Conservation (phyloP, 2,329 filamentous ascomycete species). For the Talaromyces marneffei region DNA sequence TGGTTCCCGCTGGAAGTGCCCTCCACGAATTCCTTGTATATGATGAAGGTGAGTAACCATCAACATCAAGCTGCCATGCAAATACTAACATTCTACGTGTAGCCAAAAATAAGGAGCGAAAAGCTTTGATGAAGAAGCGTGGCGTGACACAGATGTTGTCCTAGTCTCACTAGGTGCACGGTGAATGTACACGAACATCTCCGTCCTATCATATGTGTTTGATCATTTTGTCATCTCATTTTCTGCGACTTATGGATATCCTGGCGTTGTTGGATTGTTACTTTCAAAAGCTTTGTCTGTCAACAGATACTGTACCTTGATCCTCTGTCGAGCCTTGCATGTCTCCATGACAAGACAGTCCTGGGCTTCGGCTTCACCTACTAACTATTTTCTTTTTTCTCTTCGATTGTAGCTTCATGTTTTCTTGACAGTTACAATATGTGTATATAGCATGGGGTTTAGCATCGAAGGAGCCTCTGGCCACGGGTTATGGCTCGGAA, state of each 20-base stretch:
- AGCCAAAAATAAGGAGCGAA: constrained; percentile 64
- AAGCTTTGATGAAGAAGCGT: constrained; percentile 61
- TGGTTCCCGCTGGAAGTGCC: constrained; percentile 83
- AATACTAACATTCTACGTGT: constrained; percentile 23
- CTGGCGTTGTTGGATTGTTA: constrained; percentile 28
- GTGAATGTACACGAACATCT: constrained; percentile 7
- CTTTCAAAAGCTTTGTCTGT: constrained; percentile 7
- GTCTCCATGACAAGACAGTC: not conserved
- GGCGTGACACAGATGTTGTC: constrained; percentile 26
- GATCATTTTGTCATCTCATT: constrained; percentile 18
- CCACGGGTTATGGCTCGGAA: not conserved
- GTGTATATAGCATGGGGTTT: constrained; percentile 4
- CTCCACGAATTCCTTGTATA: constrained; percentile 92
- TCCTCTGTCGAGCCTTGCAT: not conserved
- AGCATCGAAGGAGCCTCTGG: not conserved
- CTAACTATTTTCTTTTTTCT: not conserved
- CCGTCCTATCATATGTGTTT: constrained; percentile 14
- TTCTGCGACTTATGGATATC: constrained; percentile 36
- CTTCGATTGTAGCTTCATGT: not conserved
- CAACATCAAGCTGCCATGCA: not conserved
- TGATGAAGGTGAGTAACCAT: constrained; percentile 59
- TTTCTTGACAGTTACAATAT: not conserved
- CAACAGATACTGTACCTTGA: not conserved
- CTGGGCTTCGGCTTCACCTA: not conserved
- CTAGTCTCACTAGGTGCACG: not conserved